A percentile compares a stretch with the other conserved stretches of the same genome.
phyloP scores from a whole-genome alignment of 2,329 filamentous ascomycete genomes.

The Fusarium sp. region DNA sequence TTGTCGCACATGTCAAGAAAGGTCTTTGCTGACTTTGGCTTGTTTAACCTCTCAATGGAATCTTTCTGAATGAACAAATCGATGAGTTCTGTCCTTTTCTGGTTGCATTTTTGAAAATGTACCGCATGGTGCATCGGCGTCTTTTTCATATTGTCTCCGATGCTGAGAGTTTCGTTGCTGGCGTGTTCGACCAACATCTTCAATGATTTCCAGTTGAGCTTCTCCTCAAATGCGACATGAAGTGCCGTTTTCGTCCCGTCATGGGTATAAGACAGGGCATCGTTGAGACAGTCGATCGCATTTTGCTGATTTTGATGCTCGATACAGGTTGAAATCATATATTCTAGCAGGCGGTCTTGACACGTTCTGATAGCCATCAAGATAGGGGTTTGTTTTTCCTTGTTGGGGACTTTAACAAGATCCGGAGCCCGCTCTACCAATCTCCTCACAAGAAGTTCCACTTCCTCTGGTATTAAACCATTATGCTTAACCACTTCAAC shows the following conservation, averaged over 20 bases:
- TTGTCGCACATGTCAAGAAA: background rate
- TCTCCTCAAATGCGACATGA: background rate
- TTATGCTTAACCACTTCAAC: background rate
- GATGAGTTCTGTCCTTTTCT: background rate
- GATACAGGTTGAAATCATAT: background rate
- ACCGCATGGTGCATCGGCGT: conserved; percentile 8
- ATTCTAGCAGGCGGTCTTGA: background rate
- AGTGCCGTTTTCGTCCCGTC: background rate
- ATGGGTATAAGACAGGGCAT: background rate
- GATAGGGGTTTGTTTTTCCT: background rate
- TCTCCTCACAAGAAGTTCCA: background rate
- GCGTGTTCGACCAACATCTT: background rate
- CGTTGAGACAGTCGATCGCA: background rate
- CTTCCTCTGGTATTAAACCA: background rate
- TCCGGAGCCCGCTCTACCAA: background rate
- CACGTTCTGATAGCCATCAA: background rate
- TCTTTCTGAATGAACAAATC: background rate
- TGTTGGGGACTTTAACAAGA: background rate
- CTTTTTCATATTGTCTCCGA: background rate
- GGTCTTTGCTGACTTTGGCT: background rate
- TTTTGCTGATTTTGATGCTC: background rate
- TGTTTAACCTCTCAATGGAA: background rate
- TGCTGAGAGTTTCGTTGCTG: background rate
- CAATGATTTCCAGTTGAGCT: background rate
- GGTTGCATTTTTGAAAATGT: background rate